phyloP scores from a whole-genome alignment of 139 green algal species.

The Micractinium conductrix region DNA sequence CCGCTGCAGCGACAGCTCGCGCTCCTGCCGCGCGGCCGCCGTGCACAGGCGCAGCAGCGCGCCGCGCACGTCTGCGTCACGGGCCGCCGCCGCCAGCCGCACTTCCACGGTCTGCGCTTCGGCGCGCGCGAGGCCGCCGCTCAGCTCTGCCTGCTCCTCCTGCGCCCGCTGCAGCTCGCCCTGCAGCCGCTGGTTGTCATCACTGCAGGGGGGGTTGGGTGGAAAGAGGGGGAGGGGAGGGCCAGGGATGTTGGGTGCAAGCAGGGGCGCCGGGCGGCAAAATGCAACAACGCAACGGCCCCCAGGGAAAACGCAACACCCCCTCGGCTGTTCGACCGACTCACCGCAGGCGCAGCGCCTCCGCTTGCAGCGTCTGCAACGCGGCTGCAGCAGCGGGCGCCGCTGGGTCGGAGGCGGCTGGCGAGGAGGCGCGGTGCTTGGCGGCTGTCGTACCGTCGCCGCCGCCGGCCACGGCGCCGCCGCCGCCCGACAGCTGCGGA shows the following conservation, averaged over 20 bases:
- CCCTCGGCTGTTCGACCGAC: background rate
- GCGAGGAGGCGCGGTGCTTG: background rate
- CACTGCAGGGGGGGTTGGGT: background rate
- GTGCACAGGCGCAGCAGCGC: constrained; percentile 42
- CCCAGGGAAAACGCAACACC: background rate
- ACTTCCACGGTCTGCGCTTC: constrained; percentile 12
- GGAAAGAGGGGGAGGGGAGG: background rate
- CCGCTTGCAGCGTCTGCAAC: constrained; percentile 4
- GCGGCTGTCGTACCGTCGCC: background rate
- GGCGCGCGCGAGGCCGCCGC: constrained; percentile 39
- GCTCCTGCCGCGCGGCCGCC: constrained; percentile 37
- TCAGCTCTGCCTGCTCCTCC: constrained; percentile 63
- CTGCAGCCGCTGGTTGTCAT: constrained; percentile 34
- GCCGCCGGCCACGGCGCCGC: background rate
- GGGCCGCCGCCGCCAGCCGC: background rate
- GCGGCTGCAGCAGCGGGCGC: background rate
- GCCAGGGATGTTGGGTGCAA: background rate
- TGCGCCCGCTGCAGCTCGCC: constrained; percentile 29
- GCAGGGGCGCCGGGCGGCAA: background rate
- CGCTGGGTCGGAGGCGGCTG: background rate
- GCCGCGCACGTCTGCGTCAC: background rate
- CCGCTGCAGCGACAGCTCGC: constrained; percentile 30
- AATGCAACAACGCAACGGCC: background rate
- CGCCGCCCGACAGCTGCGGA: background rate
- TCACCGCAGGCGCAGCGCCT: constrained; percentile 26